A percentile compares a stretch with the other conserved stretches of the same genome.
phyloP scores from a whole-genome alignment of 2,329 filamentous ascomycete genomes.

The Fusarium dlaminii region DNA sequence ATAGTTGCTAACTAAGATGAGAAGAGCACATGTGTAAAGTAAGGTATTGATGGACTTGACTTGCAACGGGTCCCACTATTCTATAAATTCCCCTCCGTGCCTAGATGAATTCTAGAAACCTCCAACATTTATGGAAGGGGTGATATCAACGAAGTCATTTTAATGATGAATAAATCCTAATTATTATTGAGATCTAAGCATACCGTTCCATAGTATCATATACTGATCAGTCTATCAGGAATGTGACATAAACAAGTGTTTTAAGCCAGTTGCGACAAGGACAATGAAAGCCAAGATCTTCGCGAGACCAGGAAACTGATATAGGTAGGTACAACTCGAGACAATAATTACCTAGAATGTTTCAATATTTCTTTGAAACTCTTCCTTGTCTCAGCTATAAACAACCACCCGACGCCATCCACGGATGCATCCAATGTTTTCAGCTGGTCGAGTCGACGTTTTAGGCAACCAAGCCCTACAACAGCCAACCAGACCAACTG shows the following conservation, averaged over 20 bases:
- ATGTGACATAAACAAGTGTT: constrained; percentile 6
- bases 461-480: constrained; percentile 18
- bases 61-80: constrained; percentile 30
- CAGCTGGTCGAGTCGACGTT: constrained; percentile 9
- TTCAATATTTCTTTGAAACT: neutral
- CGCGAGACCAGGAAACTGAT: neutral
- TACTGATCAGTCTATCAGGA: neutral
- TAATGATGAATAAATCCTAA: neutral
- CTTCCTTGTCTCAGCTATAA: constrained; percentile 9
- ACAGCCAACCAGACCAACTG: constrained; percentile 4
- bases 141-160: neutral
- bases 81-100: constrained; percentile 4
- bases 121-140: neutral
- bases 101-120: constrained; percentile 25
- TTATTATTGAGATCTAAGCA: too few relatives aligned
- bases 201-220: neutral
- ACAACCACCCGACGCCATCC: neutral
- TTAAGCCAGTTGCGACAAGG: constrained; percentile 1
- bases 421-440: neutral
- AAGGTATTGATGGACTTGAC: neutral
- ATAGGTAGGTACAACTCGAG: neutral
- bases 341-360: neutral
- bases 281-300: neutral
- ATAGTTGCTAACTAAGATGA: neutral
- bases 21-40: neutral